These are phyloP conservation scores for Penicillium rolfsii DNA, from an alignment of 2,329 filamentous ascomycete genomes.

Conservation along the genomic window DNA sequence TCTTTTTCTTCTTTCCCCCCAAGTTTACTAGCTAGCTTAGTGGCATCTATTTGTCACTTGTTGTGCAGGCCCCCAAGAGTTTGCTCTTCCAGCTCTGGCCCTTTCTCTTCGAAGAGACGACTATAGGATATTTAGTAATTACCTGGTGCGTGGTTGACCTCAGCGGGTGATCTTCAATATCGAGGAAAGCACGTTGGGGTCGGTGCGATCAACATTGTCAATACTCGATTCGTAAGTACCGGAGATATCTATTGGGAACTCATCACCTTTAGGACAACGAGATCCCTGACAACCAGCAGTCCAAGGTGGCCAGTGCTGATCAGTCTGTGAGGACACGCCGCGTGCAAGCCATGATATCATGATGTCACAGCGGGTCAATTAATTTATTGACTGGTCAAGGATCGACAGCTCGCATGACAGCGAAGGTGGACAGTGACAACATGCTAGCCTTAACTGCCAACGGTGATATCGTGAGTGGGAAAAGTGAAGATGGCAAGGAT, in stretches of 20 bases:
- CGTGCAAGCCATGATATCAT: conserved; percentile 4
- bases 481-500: background rate
- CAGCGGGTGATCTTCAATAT: background rate
- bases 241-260: background rate
- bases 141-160: background rate
- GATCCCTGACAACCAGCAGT: background rate
- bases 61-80: background rate
- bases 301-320: conserved; percentile 9
- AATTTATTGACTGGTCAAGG: background rate
- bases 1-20: too few species aligned
- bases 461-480: background rate
- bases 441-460: background rate
- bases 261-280: conserved; percentile 1
- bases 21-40: background rate
- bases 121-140: background rate
- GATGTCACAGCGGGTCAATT: conserved; percentile 15
- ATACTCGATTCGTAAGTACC: background rate
- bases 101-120: background rate
- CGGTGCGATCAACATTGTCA: conserved; percentile 3
- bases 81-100: background rate
- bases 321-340: conserved; percentile 18
- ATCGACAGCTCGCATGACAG: conserved; percentile 18
- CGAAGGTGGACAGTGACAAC: conserved; percentile 3
- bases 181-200: background rate
- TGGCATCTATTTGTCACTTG: background rate